These are phyloP conservation scores for Ophiognomonia clavigignenti-juglandacearum DNA, from an alignment of 2,329 filamentous ascomycete species.

Conservation along the genomic window DNA sequence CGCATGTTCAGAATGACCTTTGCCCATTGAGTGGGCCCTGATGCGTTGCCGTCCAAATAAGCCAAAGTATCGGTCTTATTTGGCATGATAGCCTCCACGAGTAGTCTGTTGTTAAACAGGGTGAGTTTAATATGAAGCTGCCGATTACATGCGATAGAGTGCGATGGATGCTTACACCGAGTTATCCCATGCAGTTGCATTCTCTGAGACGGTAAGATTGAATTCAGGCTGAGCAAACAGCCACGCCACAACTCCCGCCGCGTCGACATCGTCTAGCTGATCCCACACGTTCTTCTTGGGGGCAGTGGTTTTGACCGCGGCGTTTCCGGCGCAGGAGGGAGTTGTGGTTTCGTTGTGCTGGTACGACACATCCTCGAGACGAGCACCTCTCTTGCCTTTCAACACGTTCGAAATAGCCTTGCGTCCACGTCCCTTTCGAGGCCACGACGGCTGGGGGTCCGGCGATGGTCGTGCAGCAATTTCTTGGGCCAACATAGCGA, in stretches of 20 bases:
- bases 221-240: conserved; percentile 33
- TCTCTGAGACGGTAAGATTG: conserved; percentile 31
- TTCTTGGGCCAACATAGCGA: conserved; percentile 20
- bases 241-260: conserved; percentile 32
- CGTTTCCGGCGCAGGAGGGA: conserved; percentile 15
- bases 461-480: conserved; percentile 20
- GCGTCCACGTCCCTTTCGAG: conserved; percentile 20
- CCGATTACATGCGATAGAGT: not conserved
- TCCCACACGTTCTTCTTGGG: conserved; percentile 38
- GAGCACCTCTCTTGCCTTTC: conserved; percentile 17
- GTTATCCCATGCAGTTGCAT: conserved; percentile 33
- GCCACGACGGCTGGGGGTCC: conserved; percentile 23
- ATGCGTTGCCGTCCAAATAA: conserved; percentile 35
- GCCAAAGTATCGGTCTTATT: conserved; percentile 45
- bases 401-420: conserved; percentile 22
- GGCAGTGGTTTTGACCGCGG: conserved; percentile 23
- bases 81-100: conserved; percentile 35
- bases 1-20: conserved; percentile 37
- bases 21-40: conserved; percentile 36
- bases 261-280: conserved; percentile 31
- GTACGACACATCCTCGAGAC: not conserved
- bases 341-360: conserved; percentile 5
- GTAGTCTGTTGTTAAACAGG: no score
- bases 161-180: conserved; percentile 23
- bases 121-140: not conserved